Conservation (phyloP, 441 rosid genomes). For the Populus hybrid region DNA sequence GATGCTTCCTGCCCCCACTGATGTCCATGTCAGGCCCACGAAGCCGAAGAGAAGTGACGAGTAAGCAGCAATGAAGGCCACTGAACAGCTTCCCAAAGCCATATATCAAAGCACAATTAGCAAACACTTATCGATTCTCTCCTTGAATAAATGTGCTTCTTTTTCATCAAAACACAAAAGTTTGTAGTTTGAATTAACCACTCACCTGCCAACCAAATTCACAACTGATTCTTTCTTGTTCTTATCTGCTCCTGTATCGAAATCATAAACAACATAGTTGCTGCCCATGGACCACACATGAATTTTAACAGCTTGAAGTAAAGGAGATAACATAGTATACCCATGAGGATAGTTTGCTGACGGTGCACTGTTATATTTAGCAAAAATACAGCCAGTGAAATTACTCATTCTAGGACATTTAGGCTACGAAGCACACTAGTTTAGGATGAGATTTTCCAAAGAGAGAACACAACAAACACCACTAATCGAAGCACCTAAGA, state of each 20-base stretch:
- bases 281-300: constrained; percentile 50
- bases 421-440: neutral
- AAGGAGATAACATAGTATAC: neutral
- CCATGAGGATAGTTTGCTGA: neutral
- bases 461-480: neutral
- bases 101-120: constrained; percentile 18
- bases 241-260: constrained; percentile 91
- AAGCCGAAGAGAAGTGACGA: constrained; percentile 50
- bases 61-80: constrained; percentile 56
- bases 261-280: constrained; percentile 90
- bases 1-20: too few relatives aligned
- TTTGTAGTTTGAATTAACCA: neutral
- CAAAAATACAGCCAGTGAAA: neutral
- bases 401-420: too few relatives aligned
- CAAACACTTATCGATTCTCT: neutral
- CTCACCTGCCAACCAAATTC: too few relatives aligned
- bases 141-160: neutral
- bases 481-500: neutral
- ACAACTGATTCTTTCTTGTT: constrained; percentile 33
- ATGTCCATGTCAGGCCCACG: constrained; percentile 45
- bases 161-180: neutral
- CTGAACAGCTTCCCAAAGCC: constrained; percentile 60
- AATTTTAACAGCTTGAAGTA: constrained; percentile 10
- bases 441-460: neutral
- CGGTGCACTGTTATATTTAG: neutral